A percentile compares a stretch with the other conserved stretches of the same genome.
These are phyloP conservation scores for Gamarada debralockiae DNA, from an alignment of 495 filamentous ascomycete genomes.

Conservation along the genomic window DNA sequence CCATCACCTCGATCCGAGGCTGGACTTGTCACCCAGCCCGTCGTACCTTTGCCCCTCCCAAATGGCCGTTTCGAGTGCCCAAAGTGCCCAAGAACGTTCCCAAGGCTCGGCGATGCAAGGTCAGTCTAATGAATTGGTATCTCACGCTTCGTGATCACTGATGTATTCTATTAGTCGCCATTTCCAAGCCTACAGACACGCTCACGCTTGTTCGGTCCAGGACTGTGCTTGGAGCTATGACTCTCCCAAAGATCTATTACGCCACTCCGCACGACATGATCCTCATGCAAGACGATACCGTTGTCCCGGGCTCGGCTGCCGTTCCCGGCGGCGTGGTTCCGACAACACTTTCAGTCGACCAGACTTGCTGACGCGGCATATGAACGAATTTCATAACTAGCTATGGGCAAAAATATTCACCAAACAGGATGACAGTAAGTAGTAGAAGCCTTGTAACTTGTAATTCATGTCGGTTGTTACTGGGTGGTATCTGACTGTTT, in stretches of 20 bases:
- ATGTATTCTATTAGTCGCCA: not conserved
- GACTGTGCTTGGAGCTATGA: not conserved
- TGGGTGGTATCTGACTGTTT: too few relatives aligned
- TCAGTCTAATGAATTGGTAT: too few relatives aligned
- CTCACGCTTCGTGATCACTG: too few relatives aligned
- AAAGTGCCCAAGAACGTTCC: slow-evolving; percentile 9
- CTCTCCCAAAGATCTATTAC: not conserved
- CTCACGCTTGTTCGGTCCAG: not conserved
- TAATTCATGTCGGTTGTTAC: too few relatives aligned
- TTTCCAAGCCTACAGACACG: not conserved
- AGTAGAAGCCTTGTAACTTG: too few relatives aligned
- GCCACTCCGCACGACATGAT: not conserved
- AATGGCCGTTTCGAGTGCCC: slow-evolving; percentile 5
- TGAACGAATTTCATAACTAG: slow-evolving; percentile 1
- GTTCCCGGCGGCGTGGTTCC: too few relatives aligned
- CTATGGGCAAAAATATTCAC: too few relatives aligned
- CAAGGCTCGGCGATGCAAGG: not conserved
- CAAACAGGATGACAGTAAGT: too few relatives aligned
- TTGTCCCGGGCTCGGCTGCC: not conserved
- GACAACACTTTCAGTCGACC: not conserved
- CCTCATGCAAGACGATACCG: not conserved
- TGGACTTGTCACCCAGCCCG: not conserved
- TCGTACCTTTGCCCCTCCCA: not conserved
- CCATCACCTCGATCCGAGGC: not conserved
- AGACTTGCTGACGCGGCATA: not conserved